phyloP scores from a whole-genome alignment of 2,329 filamentous ascomycete genomes.

The Cordyceps pruinosa region DNA sequence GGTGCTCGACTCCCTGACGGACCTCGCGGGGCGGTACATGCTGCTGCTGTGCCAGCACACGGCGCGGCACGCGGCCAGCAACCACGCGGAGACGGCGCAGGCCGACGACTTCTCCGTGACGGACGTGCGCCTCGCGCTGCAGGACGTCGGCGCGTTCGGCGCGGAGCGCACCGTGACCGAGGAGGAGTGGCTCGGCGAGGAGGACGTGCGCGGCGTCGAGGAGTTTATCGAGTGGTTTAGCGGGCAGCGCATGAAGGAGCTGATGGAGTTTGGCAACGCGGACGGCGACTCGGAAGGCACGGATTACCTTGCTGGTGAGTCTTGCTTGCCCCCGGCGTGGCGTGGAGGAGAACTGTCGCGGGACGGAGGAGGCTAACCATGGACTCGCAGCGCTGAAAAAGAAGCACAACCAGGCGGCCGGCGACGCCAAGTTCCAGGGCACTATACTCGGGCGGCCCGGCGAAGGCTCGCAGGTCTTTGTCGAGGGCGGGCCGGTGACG shows the following conservation, averaged over 20 bases:
- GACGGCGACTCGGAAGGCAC: constrained; percentile 57
- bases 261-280: constrained; percentile 72
- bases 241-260: constrained; percentile 69
- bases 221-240: constrained; percentile 74
- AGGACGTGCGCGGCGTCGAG: constrained; percentile 71
- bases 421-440: constrained; percentile 78
- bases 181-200: constrained; percentile 60
- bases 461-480: constrained; percentile 64
- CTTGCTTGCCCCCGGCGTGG: no score
- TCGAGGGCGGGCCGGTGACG: constrained; percentile 61
- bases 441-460: constrained; percentile 71
- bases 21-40: constrained; percentile 78
- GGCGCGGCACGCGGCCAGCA: constrained; percentile 62
- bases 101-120: constrained; percentile 46
- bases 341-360: neutral
- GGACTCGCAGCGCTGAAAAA: constrained; percentile 66
- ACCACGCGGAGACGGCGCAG: constrained; percentile 43
- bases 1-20: constrained; percentile 81
- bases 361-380: no score
- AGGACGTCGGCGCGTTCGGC: constrained; percentile 68
- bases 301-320: constrained; percentile 62
- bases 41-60: constrained; percentile 66
- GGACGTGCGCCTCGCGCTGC: constrained; percentile 79
- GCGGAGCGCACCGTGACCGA: constrained; percentile 62
- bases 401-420: constrained; percentile 83